Base-by-base conservation (phyloP, 441 rosid species). In the Arabidopsis lyrata region DNA sequence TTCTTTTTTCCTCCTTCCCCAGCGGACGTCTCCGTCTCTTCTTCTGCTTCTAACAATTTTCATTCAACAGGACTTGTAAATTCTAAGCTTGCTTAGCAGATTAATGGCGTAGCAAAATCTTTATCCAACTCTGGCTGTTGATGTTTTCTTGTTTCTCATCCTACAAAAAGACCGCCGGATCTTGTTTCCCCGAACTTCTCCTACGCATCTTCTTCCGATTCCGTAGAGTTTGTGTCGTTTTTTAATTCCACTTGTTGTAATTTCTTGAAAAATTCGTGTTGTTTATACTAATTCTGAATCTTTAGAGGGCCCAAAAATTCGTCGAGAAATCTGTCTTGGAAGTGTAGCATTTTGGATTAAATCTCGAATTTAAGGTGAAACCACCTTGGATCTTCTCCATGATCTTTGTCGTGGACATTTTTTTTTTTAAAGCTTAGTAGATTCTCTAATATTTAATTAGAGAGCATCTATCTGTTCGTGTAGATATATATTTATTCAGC, bases 281-380 rank as follows among this genome's bases (percentile, higher is more conserved):
- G 22, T 61, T 42, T 38, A 22, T 11, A 16, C 24, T n/a, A 66
- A 8, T 2, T 66, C 48, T 22, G n/a, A 52, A 39, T 38, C 61
- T 24, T 56, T 13, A n/a, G 36, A 38, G n/a, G 3, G 3, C 16
- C 2, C 20, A 8, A 45, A 24, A 57, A 65, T 18, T 74, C 36
- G 73, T 66, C 78, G 73, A 74, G 0, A 48, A 74, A 39, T 62
- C 14, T 39, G 11, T 35, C 14, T 57, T 18, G 66, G 11, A 56
- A 38, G 68, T 66, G 68, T 66, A 41, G 54, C 77, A 74, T 57
- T 66, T 66, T 73, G 53, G 64, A 59, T 57, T 63, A 54, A 31
- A 29, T 29, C 47, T 8, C 20, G 0, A 44, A 38, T 55, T 10
- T 38, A 27, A 73, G 77, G 77, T 73, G 65, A 73, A 54, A 20